Conservation (phyloP, 2,329 filamentous ascomycete genomes). For the Sporothrix sp. region DNA sequence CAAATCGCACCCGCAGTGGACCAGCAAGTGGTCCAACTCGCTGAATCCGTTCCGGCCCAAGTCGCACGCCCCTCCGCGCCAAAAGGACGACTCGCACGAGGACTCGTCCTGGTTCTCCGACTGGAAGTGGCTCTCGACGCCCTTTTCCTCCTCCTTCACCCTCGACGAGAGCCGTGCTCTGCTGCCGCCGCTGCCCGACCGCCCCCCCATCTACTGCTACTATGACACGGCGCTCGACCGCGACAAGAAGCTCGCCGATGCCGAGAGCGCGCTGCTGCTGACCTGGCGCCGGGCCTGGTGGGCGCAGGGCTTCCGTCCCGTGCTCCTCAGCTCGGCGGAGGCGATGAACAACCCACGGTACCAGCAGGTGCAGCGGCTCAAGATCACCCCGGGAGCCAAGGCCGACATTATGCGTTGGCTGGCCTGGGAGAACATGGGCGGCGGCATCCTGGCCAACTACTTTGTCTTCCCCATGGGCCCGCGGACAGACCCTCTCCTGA, state of each 20-base stretch:
- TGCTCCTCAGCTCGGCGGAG: slow-evolving; percentile 70
- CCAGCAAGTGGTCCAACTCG: slow-evolving; percentile 34
- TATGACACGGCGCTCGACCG: slow-evolving; percentile 62
- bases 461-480: slow-evolving; percentile 76
- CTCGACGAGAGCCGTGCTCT: slow-evolving; percentile 76
- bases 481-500: slow-evolving; percentile 61
- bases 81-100: slow-evolving; percentile 68
- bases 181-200: slow-evolving; percentile 62
- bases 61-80: slow-evolving; percentile 61
- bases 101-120: slow-evolving; percentile 79
- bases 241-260: slow-evolving; percentile 53
- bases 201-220: slow-evolving; percentile 80
- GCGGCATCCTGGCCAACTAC: slow-evolving; percentile 69
- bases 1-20: slow-evolving; percentile 32
- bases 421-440: slow-evolving; percentile 86
- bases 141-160: slow-evolving; percentile 72
- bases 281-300: slow-evolving; percentile 93
- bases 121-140: slow-evolving; percentile 75
- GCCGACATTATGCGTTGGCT: slow-evolving; percentile 74
- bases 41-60: slow-evolving; percentile 60
- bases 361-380: slow-evolving; percentile 52
- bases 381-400: slow-evolving; percentile 53
- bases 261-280: slow-evolving; percentile 69
- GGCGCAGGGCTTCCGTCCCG: slow-evolving; percentile 81
- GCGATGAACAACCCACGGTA: slow-evolving; percentile 77